Base-by-base conservation (phyloP, 139 green algal genomes). In the Nannochloris sp. region DNA sequence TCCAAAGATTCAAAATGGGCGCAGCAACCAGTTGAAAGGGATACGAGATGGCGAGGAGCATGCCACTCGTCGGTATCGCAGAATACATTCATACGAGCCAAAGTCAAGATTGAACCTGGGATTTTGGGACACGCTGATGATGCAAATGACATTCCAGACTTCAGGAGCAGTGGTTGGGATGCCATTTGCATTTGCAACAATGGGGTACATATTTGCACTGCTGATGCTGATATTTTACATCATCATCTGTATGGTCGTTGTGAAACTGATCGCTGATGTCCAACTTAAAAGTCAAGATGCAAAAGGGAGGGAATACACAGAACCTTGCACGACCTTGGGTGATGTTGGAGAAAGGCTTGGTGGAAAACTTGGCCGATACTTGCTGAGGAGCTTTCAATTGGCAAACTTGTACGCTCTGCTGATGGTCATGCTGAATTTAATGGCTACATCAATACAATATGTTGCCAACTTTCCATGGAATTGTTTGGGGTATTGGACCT, bases 161-260 rank as follows among this genome's bases (percentile, higher is more conserved):
- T 53, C 46, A 53, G 46, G 46, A 19, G 46, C 46, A 19, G n/a
- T 53, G 10, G 11, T 53, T 53, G 46, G 46, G 0, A 53, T 53
- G 46, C 46, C 46, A 25, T 53, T 53, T 53, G 46, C 46, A 25
- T 53, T 53, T 12, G 46, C 46, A 53, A 53, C 46, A 21, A 53
- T 53, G 46, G 46, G 46, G 46, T 53, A 53, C 46, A 53, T 53
- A 9, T 53, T 53, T 19, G 46, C 46, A 18, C 46, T 53, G 4
- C 46, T 53, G 5, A 12, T 53, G 16, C 46, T 53, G 5, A 53
- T 53, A 25, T 53, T 53, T 21, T 53, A 53, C 46, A 53, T 53
- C n/a, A 53, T 53, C 11, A 21, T 53, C 6, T 53, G 46, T 23
- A 53, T 53, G 46, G 24, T 53, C 7, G 4, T 53, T 7, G 46